Evolutionary conservation across 2,329 filamentous ascomycete genomes (phyloP).

Genomic region (Endoconidiophora laricicola): DNA sequence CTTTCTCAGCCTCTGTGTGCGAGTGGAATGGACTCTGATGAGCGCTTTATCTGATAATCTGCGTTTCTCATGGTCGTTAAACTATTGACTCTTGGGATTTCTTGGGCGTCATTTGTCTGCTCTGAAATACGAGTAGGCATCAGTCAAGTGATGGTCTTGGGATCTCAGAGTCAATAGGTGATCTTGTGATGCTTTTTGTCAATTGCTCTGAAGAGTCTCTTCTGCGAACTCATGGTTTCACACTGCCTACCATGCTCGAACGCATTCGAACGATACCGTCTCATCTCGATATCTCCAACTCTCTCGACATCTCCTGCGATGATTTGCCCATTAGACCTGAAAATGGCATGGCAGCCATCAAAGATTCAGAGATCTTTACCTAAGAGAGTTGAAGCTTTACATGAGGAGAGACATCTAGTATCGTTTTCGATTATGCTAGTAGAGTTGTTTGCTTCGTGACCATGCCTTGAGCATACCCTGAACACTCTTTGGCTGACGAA

Average conservation of each 20-base stretch:
- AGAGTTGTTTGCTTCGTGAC: constrained; percentile 16
- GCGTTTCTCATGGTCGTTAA: neutral
- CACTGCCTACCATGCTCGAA: constrained; percentile 2
- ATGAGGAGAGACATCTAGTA: no score
- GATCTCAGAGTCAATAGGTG: neutral
- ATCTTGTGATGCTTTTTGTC: neutral
- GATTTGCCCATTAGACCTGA: constrained; percentile 3
- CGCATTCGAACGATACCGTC: constrained; percentile 1
- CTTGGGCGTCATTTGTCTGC: neutral
- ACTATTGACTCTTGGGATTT: neutral
- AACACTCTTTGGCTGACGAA: constrained; percentile 15
- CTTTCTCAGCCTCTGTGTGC: constrained; percentile 30
- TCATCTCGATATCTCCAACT: neutral
- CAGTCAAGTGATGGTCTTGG: neutral
- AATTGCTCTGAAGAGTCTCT: constrained; percentile 2
- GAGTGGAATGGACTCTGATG: constrained; percentile 26
- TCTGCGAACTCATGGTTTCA: constrained; percentile 13
- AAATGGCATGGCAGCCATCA: no score
- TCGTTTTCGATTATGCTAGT: constrained; percentile 3
- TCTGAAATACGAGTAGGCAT: neutral
- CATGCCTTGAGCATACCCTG: constrained; percentile 41
- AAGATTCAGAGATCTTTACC: no score
- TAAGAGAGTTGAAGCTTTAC: no score
- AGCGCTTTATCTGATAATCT: neutral
- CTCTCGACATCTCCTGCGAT: constrained; percentile 14